Percentiles rank a stretch among this genome's conserved stretches.
Evolutionary conservation across 805 yeast genomes (phyloP).

Genomic region (Candida caryicola): DNA sequence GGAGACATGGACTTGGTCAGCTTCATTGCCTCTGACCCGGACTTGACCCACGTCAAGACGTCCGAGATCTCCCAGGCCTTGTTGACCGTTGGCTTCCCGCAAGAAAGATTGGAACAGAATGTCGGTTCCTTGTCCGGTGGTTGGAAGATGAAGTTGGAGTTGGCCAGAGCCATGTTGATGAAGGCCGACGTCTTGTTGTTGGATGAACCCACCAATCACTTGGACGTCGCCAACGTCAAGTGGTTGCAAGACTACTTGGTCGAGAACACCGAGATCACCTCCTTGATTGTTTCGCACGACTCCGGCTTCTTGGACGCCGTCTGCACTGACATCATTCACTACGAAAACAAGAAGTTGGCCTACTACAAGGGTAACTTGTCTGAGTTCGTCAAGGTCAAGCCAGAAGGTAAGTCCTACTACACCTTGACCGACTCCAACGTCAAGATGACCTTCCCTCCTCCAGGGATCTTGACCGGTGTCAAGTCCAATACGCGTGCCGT

Average conservation of each 20-base stretch:
- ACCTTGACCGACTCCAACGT: conserved; percentile 90
- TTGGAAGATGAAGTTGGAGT: conserved; percentile 98
- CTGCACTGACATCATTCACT: conserved; percentile 95
- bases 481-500: conserved; percentile 93
- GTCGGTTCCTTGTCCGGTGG: conserved; percentile 98
- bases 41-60: conserved; percentile 58
- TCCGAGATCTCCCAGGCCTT: conserved; percentile 76
- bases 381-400: conserved; percentile 85
- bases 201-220: conserved; percentile 98
- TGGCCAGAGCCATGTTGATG: conserved; percentile 98
- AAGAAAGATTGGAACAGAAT: conserved; percentile 81
- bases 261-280: conserved; percentile 82
- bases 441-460: conserved; percentile 97
- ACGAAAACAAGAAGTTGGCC: conserved; percentile 90
- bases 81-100: conserved; percentile 85
- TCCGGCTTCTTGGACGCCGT: conserved; percentile 94
- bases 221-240: conserved; percentile 89
- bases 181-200: conserved; percentile 90
- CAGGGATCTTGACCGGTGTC: conserved; percentile 96
- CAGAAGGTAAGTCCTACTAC: conserved; percentile 95
- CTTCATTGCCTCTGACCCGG: conserved; percentile 88
- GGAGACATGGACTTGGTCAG: conserved; percentile 84
- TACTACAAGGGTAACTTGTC: conserved; percentile 96
- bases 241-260: conserved; percentile 91
- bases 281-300: conserved; percentile 95